phyloP scores from a whole-genome alignment of 345 rosid species.

The Eucalyptus cloeziana region DNA sequence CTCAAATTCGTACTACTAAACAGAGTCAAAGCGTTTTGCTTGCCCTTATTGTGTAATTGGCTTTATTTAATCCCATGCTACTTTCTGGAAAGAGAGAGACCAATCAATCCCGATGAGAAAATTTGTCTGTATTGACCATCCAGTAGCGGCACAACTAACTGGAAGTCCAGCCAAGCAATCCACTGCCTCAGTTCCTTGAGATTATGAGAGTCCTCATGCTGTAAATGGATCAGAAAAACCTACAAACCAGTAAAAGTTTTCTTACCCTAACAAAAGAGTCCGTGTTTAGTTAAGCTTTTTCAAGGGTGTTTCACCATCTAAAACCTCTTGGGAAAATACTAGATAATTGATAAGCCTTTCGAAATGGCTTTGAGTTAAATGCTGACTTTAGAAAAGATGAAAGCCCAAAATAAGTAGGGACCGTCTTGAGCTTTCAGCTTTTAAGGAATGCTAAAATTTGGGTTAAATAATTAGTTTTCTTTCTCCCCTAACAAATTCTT shows the following conservation, averaged over 20 bases:
- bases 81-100: background rate
- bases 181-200: background rate
- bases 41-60: background rate
- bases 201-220: background rate
- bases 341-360: fast-evolving
- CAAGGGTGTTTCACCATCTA: no score
- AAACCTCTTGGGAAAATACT: no score
- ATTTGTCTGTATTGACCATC: background rate
- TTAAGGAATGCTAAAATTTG: no score
- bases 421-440: no score
- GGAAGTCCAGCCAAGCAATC: background rate
- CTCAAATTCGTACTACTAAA: no score
- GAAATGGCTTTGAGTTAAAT: no score
- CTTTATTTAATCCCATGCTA: background rate
- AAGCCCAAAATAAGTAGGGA: no score
- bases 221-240: background rate
- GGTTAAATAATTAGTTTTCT: no score
- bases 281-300: no score
- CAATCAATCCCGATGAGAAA: background rate
- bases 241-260: background rate
- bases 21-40: background rate
- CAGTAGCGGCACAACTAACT: background rate
- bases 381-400: fast-evolving
- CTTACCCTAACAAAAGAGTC: background rate
- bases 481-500: no score